Evolutionary conservation across 257 asterid genomes (phyloP).

Genomic region (Nicotiana obtusifolia): DNA sequence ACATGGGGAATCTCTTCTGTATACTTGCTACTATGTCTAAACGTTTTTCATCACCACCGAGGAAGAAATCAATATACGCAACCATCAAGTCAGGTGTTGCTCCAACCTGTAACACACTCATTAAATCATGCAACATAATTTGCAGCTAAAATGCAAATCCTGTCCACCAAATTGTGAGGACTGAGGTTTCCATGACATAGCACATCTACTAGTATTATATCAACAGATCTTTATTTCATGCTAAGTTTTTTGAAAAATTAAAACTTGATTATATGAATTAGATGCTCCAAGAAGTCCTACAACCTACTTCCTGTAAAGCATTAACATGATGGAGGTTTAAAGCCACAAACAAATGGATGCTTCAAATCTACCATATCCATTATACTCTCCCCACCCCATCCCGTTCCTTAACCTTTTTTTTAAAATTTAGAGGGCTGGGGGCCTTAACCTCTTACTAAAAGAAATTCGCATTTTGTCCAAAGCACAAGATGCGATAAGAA

Average conservation of each 20-base stretch:
- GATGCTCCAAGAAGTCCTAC: not conserved
- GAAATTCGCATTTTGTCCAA: not conserved
- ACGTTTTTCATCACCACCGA: constrained; percentile 96
- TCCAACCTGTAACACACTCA: constrained; percentile 68
- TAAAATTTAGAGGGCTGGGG: not conserved
- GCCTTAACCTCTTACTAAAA: not conserved
- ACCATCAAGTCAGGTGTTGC: constrained; percentile 96
- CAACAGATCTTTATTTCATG: not conserved
- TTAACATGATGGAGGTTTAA: not conserved
- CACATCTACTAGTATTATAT: not conserved
- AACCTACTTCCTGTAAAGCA: not conserved
- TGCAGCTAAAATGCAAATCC: not conserved
- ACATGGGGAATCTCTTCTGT: constrained; percentile 91
- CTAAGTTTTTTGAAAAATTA: not conserved
- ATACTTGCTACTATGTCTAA: constrained; percentile 79
- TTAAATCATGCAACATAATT: not conserved
- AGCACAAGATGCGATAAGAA: not conserved
- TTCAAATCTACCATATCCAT: not conserved
- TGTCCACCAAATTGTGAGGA: not conserved
- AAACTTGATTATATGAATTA: not conserved
- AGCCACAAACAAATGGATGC: not conserved
- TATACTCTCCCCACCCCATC: not conserved
- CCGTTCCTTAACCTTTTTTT: not conserved
- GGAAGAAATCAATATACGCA: constrained; percentile 88
- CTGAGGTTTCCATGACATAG: not conserved